Evolutionary conservation across 2,329 filamentous ascomycete genomes (phyloP), one percentile per base, ranked within the genome.

Genomic region (Alternaria gansuensis): DNA sequence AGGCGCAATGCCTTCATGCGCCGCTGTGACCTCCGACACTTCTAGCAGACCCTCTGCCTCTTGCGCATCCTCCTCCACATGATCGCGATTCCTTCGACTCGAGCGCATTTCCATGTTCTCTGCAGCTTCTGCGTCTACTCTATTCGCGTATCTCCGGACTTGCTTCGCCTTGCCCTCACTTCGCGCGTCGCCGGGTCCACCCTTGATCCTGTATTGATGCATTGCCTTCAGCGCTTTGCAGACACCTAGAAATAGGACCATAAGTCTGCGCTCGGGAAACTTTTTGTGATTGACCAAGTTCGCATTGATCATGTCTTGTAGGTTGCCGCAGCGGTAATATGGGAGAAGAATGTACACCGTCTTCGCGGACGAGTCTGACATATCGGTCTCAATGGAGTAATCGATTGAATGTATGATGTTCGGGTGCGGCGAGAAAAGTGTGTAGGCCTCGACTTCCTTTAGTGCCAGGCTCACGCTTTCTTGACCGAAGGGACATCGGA

Each of bases 271-370:
- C 81, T 98, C 94, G 0, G 94, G 93, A 72, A 99, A 98, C 51
- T 85, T 85, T 36, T 91, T 91, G 76, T 96, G 92, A 78, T 98
- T 98, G 78, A 99, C 94, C 54, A 98, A 83, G 79, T 99, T 99
- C 64, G 95, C 94, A 78, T 99, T 99, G 83, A 99, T 98, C 75
- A 96, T 90, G 80, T 99, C 95, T 81, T 99, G 95, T 36, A 99
- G 84, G 78, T 99, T 99, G 13, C 95, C 95, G 66, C 94, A 85
- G 70, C 93, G 85, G 81, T 97, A 99, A 82, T 98, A 99, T 11
- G 95, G 95, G 21, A 99, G 84, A 41, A 99, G 83, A 62, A 99
- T 95, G 78, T 99, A 99, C 52, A 98, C 95, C 0, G 94, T 98
- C 82, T 98, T 98, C 62, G 89, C 87, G 45, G 87, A 86, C 1